Evolutionary conservation across 2,329 filamentous ascomycete genomes (phyloP).

Genomic region (Sclerotinia minor): DNA sequence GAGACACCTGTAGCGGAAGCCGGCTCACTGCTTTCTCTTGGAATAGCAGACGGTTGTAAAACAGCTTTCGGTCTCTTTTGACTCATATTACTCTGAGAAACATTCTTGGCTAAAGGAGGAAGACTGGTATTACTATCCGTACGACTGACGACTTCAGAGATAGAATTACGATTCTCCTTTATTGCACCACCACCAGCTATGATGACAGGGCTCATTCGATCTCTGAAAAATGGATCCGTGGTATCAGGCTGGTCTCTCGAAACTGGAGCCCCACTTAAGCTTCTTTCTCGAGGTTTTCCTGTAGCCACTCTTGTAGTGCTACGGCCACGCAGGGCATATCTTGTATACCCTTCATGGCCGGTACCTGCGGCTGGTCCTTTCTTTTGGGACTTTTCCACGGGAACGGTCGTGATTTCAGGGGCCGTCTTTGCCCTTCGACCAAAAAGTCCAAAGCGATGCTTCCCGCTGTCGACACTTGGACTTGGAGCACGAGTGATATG

Average conservation of each 20-base stretch:
- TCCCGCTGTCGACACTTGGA: slow-evolving; percentile 58
- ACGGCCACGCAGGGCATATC: slow-evolving; percentile 60
- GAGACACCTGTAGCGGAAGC: slow-evolving; percentile 27
- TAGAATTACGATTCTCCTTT: slow-evolving; percentile 59
- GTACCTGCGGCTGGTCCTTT: slow-evolving; percentile 91
- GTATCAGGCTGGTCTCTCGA: slow-evolving; percentile 54
- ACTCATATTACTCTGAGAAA: slow-evolving; percentile 33
- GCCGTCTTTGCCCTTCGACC: slow-evolving; percentile 68
- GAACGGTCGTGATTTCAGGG: slow-evolving; percentile 48
- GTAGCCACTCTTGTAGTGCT: slow-evolving; percentile 59
- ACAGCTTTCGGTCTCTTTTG: slow-evolving; percentile 47
- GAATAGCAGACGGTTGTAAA: slow-evolving; percentile 56
- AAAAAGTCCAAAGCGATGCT: slow-evolving; percentile 75
- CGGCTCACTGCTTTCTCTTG: slow-evolving; percentile 41
- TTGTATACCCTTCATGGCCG: slow-evolving; percentile 83
- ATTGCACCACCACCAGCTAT: slow-evolving; percentile 63
- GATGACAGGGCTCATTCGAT: slow-evolving; percentile 65
- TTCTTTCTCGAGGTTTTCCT: slow-evolving; percentile 45
- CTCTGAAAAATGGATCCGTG: slow-evolving; percentile 58
- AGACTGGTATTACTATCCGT: slow-evolving; percentile 54
- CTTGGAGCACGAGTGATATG: slow-evolving; percentile 50
- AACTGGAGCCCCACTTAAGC: slow-evolving; percentile 44
- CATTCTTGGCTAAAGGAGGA: slow-evolving; percentile 46
- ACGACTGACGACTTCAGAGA: slow-evolving; percentile 50
- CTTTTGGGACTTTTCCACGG: slow-evolving; percentile 59